These are phyloP conservation scores for Trifolium fragiferum DNA, from an alignment of 306 rosid species.

Conservation along the genomic window DNA sequence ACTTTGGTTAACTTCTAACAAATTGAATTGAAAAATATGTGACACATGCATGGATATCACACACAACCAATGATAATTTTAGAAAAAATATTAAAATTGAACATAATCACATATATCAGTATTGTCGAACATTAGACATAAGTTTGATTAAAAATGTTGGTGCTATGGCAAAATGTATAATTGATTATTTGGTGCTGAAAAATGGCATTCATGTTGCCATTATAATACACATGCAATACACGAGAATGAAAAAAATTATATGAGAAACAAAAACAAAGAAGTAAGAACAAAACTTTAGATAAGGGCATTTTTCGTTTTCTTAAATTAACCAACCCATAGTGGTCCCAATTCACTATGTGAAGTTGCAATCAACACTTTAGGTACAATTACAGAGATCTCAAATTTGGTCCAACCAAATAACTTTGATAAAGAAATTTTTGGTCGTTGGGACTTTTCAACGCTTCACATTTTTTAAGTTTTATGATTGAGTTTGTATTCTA, in stretches of 20 bases:
- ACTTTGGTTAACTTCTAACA: slow-evolving; percentile 14
- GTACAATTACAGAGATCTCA: slow-evolving; percentile 53
- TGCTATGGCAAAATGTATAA: not conserved
- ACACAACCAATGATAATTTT: too few species aligned
- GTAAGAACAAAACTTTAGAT: slow-evolving; percentile 40
- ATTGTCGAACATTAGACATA: too few species aligned
- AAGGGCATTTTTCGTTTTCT: not conserved
- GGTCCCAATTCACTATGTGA: slow-evolving; percentile 55
- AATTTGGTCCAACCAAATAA: slow-evolving; percentile 47
- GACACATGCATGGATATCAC: too few species aligned
- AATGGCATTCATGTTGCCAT: slow-evolving; percentile 16
- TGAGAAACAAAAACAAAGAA: slow-evolving; percentile 1
- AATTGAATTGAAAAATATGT: slow-evolving; percentile 32
- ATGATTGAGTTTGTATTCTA: not conserved
- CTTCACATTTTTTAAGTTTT: slow-evolving; percentile 4
- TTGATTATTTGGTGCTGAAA: slow-evolving; percentile 10
- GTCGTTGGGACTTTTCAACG: slow-evolving; percentile 41
- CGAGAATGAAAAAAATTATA: not conserved
- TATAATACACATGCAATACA: slow-evolving; percentile 32
- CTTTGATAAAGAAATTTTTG: slow-evolving; percentile 52
- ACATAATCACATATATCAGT: too few species aligned
- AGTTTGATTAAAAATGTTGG: too few species aligned
- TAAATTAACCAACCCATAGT: slow-evolving; percentile 31
- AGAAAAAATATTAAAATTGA: too few species aligned
- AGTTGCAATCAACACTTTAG: slow-evolving; percentile 47